phyloP scores from a whole-genome alignment of 1,284 basidiomycete genomes.

The Papiliotrema terrestris region DNA sequence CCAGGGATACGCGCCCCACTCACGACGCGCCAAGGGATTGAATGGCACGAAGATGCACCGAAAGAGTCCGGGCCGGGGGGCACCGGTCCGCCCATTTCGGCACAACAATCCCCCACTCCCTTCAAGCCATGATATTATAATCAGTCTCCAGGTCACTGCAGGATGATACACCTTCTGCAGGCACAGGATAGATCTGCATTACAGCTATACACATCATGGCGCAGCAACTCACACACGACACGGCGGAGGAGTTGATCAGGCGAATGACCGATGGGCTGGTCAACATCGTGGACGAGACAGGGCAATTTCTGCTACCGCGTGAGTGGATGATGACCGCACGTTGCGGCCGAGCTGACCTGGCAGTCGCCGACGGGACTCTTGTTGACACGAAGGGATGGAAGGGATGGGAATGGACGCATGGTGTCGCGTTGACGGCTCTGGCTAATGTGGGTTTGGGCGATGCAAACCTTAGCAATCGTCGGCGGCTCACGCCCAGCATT shows the following conservation, averaged over 20 bases:
- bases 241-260: constrained; percentile 48
- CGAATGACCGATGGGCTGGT: constrained; percentile 58
- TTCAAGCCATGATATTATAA: too few species aligned
- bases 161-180: not conserved
- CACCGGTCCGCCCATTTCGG: too few species aligned
- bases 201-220: not conserved
- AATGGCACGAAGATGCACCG: too few species aligned
- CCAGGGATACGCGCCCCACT: too few species aligned
- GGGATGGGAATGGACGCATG: constrained; percentile 66
- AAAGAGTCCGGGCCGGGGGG: too few species aligned
- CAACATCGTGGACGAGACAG: constrained; percentile 60
- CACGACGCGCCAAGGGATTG: too few species aligned
- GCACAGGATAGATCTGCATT: not conserved
- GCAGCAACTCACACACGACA: constrained; percentile 16
- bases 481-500: constrained; percentile 24
- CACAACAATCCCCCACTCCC: too few species aligned
- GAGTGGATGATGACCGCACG: constrained; percentile 7
- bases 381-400: constrained; percentile 67
- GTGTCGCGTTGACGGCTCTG: constrained; percentile 39
- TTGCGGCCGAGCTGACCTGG: not conserved
- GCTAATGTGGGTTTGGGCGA: constrained; percentile 17
- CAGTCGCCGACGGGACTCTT: constrained; percentile 57
- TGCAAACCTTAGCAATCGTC: not conserved
- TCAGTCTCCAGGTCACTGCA: not conserved
- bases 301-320: constrained; percentile 57